Evolutionary conservation across 2,329 filamentous ascomycete species (phyloP).

Genomic region (Botrytis cinerea): DNA sequence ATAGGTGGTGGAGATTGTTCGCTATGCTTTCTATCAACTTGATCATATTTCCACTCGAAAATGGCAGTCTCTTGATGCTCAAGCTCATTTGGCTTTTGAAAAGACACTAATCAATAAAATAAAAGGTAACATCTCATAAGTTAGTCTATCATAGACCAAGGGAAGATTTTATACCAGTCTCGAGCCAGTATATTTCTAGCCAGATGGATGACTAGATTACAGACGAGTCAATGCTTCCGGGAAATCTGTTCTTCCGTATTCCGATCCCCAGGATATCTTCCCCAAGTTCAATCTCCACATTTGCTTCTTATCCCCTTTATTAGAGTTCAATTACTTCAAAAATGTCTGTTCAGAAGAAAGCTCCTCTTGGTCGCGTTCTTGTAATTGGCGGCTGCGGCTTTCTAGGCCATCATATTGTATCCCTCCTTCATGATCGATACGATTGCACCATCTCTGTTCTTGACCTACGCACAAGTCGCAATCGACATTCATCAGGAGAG

Average conservation of each 20-base stretch:
- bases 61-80: neutral
- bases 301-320: neutral
- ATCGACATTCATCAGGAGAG: conserved; percentile 53
- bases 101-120: neutral
- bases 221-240: neutral
- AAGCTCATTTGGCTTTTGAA: neutral
- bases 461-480: conserved; percentile 70
- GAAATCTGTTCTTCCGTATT: neutral
- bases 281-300: conserved; percentile 7
- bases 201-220: neutral
- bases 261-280: conserved; percentile 12
- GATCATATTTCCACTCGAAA: neutral
- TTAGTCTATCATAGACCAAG: neutral
- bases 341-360: conserved; percentile 27
- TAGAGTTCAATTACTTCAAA: conserved; percentile 2
- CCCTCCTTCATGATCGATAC: conserved; percentile 62
- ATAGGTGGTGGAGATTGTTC: neutral
- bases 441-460: conserved; percentile 64
- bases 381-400: conserved; percentile 85
- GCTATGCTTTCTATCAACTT: neutral
- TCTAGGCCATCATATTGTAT: conserved; percentile 79
- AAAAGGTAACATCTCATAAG: neutral
- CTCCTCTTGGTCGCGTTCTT: conserved; percentile 65
- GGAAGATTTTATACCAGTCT: too few relatives aligned
- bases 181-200: too few relatives aligned